Base-by-base conservation (phyloP, 1,284 basidiomycete species). In the Stereum hirsutum region DNA sequence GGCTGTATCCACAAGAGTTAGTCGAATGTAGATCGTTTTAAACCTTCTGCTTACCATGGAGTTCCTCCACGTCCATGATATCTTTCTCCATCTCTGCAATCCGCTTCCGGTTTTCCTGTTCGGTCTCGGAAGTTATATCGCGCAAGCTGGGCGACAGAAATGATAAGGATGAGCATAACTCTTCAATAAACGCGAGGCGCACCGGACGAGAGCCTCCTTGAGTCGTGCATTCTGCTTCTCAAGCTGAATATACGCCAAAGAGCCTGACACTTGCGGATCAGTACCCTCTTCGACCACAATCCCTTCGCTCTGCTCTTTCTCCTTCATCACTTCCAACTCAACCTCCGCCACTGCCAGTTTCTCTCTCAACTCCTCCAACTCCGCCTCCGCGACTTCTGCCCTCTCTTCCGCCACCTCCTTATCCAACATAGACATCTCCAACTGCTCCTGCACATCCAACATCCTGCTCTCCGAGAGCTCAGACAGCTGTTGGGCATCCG, bases 401-500 rank as follows among this genome's bases (percentile, higher is more conserved):
- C 82, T 81, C 61, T 98, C 95, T 60, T 99, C 96, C 0, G 95
- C 95, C 42, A 99, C 84, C 61, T 99, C 96, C 61, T 93, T 92
- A 61, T 99, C 96, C 50, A 99, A 65, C 69, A 91, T 90, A 3
- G 82, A 74, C 81, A 98, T 92, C 65, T 99, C 96, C 28, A 98
- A 67, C 59, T 93, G 89, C 52, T 97, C 94, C 44, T 86, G 78
- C 2, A 83, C 60, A 54, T 95, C 91, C 5, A 77, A 58, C 2
- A 82, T 68, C 31, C 79, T 70, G 14, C 60, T 64, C 49, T 88
- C 81, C 0, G 69, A 60, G n/a, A 84, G 63, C 19, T 75, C 69
- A 2, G 72, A 66, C 26, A 88, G 67, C 44, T 85, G 75, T 50
- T 82, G 72, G 1, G 80, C 65, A 55, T 89, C 85, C 23, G 79